These are phyloP conservation scores for Spongospora subterranea DNA, from an alignment of 208 protist genomes.

Conservation along the genomic window DNA sequence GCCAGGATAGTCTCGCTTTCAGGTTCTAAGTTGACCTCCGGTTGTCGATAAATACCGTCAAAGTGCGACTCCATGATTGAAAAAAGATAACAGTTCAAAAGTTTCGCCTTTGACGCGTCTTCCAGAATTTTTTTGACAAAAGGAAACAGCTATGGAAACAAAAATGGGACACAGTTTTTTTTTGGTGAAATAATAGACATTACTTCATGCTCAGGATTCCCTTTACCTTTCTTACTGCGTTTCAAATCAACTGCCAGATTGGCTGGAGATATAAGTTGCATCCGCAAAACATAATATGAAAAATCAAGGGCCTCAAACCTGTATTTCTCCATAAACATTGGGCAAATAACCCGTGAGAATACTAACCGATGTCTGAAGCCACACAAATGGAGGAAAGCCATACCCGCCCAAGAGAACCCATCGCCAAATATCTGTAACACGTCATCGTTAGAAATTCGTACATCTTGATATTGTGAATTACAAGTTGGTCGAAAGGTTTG, in stretches of 20 bases:
- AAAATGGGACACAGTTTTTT: background rate
- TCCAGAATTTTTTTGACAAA: slow-evolving; percentile 41
- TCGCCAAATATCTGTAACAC: slow-evolving; percentile 22
- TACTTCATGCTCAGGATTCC: background rate
- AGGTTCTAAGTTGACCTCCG: background rate
- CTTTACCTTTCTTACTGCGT: background rate
- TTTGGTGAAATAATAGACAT: slow-evolving; percentile 1
- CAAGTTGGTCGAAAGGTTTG: background rate
- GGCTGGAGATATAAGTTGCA: slow-evolving; percentile 22
- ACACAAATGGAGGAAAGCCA: slow-evolving; percentile 2
- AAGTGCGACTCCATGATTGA: slow-evolving; percentile 15
- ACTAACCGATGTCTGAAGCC: background rate
- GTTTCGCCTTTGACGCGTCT: background rate
- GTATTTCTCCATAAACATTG: background rate
- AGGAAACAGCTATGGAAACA: background rate
- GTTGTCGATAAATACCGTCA: background rate
- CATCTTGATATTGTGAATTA: background rate
- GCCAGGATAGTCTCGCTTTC: background rate
- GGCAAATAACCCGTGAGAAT: background rate
- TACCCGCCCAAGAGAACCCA: slow-evolving; percentile 45
- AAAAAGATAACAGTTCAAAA: slow-evolving; percentile 52
- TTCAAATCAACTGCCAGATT: slow-evolving; percentile 4
- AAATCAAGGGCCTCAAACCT: slow-evolving; percentile 40
- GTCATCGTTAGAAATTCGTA: background rate
- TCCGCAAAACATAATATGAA: slow-evolving; percentile 14